Evolutionary conservation across 202 grass and related monocot species (phyloP).

Genomic region (Digitaria exilis): DNA sequence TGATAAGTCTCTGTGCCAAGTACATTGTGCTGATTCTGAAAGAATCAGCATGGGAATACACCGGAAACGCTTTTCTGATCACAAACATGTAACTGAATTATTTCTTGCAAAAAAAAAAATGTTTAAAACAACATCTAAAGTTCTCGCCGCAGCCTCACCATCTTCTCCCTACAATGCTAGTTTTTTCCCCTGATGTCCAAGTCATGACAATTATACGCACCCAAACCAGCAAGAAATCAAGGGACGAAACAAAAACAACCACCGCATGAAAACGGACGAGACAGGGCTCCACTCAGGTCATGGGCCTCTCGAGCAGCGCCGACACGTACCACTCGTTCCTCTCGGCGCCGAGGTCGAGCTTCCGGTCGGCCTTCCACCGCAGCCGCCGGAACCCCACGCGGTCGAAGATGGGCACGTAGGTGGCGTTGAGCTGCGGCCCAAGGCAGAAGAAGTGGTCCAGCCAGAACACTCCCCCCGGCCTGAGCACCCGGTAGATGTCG

Average conservation of each 20-base stretch:
- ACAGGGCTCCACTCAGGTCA: constrained; percentile 38
- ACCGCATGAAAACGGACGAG: not conserved
- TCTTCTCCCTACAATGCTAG: not conserved
- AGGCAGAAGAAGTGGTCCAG: constrained; percentile 87
- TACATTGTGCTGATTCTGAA: too few relatives aligned
- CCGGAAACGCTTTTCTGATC: not conserved
- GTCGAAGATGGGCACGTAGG: constrained; percentile 73
- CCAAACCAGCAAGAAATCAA: not conserved
- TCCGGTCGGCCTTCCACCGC: constrained; percentile 62
- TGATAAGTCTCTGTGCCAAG: too few relatives aligned
- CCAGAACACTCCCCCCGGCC: constrained; percentile 82
- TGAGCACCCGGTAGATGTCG: constrained; percentile 75
- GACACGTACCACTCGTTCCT: constrained; percentile 94
- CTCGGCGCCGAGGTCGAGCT: constrained; percentile 66
- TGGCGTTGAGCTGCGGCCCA: constrained; percentile 61
- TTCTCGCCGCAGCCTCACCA: not conserved
- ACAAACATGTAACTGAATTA: constrained; percentile 16
- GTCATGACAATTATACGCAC: not conserved
- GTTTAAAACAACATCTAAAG: constrained; percentile 1
- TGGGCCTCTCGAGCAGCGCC: constrained; percentile 76
- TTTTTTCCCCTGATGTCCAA: not conserved
- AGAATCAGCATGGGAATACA: too few relatives aligned
- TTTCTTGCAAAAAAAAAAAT: constrained; percentile 28
- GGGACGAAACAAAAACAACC: not conserved
- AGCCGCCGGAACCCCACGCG: constrained; percentile 65